Percentiles rank a stretch among this genome's conserved stretches.
Conservation (phyloP, 192 early-diverging fungal species). For the Coemansia sp. region DNA sequence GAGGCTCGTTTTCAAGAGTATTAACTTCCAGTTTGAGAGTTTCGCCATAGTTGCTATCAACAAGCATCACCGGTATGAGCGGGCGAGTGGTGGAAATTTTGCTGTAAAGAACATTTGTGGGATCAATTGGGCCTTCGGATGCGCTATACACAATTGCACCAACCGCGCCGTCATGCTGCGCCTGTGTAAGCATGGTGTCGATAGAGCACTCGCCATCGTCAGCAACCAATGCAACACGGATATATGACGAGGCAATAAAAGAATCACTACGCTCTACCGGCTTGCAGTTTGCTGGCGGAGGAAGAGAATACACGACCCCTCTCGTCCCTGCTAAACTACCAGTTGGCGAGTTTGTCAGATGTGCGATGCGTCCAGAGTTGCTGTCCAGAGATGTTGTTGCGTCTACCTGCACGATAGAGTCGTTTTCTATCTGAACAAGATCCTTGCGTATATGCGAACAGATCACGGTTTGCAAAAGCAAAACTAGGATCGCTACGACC, state of each 20-base stretch:
- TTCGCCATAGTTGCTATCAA: conserved; percentile 46
- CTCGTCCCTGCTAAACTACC: conserved; percentile 34
- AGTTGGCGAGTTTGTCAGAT: conserved; percentile 30
- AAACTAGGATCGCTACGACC: conserved; percentile 8
- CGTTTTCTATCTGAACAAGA: conserved; percentile 48
- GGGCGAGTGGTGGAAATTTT: conserved; percentile 22
- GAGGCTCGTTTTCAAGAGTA: conserved; percentile 29
- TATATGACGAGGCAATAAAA: conserved; percentile 34
- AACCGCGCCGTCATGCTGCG: conserved; percentile 49
- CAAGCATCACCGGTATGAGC: conserved; percentile 31
- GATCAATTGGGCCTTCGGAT: conserved; percentile 19
- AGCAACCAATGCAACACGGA: conserved; percentile 41
- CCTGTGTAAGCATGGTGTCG: conserved; percentile 36
- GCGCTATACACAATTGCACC: conserved; percentile 49
- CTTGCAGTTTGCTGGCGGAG: conserved; percentile 26
- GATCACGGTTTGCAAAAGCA: conserved; percentile 14
- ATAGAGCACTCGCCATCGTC: conserved; percentile 42
- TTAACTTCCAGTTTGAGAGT: conserved; percentile 35
- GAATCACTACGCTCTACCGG: conserved; percentile 32
- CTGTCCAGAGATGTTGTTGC: conserved; percentile 43
- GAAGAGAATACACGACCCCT: conserved; percentile 43
- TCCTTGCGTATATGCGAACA: conserved; percentile 49
- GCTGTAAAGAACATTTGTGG: conserved; percentile 16
- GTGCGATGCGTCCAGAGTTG: conserved; percentile 26
- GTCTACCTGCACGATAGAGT: conserved; percentile 34